Base-by-base conservation (phyloP, 2,329 filamentous ascomycete species). In the Neofusicoccum umdonicola region DNA sequence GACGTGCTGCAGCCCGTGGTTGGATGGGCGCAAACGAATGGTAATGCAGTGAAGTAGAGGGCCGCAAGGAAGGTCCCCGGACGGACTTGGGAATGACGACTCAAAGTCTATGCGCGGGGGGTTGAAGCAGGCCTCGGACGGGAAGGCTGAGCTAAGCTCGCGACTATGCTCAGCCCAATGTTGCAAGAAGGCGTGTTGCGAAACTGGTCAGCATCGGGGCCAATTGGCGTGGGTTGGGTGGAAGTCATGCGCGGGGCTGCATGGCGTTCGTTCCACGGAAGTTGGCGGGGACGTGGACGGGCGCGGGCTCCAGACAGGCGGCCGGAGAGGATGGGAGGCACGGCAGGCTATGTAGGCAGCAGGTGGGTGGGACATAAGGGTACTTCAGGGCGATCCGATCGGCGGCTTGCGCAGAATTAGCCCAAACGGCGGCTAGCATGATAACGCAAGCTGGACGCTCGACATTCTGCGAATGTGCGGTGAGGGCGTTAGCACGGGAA, bases 331-430 rank as follows among this genome's bases (percentile, higher is more conserved):
- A 51, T 15, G 45, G 45, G 58, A 34, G 47, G 35, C 58, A 62
- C 58, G 34, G 47, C 58, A 62, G 45, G 22, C 51, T 34, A 50
- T 39, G 58, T 45, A 62, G 52, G 4, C 22, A 37, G 58, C 57
- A 39, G 44, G 45, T 9, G 22, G 58, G 58, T 62, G 61, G 61
- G 60, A 63, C 45, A 52, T 42, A 34, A 52, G 60, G 37, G 47
- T 63, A 63, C 60, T 63, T 63, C 47, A 52, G 60, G 54, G 47
- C 50, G 61, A 62, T 62, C 58, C 15, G 56, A 60, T 60, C 56
- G 56, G 42, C 56, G 39, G 42, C 57, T n/a, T n/a, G 44, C 31
- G 45, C 34, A 44, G 31, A 61, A 61, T 61, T 50, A 61, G 57
- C 57, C 57, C 57, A 61, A 61, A 61, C 42, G 42, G 57, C 44